Evolutionary conservation across 2,329 filamentous ascomycete species (phyloP), one percentile per base, ranked within the genome.

Genomic region (Fonsecaea pedrosoi): DNA sequence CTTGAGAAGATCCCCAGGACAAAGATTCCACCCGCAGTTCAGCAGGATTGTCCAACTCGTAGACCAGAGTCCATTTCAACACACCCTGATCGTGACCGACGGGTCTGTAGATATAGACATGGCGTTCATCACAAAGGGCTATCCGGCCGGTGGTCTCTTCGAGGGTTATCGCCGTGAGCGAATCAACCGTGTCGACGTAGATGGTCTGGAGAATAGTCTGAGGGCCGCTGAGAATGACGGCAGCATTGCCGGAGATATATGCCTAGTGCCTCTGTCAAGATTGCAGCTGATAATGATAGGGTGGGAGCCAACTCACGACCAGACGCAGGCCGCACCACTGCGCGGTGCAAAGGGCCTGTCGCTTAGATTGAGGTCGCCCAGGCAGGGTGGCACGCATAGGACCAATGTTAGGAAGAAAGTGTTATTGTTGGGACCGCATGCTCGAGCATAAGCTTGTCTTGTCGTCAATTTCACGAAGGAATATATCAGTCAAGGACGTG

Each of bases 181-280:
- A 83, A 15, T 82, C 68, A 50, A 84, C 82, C 71, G 92, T 87
- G 74, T 96, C 91, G 75, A 95, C 89, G 81, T 97, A 96, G 72
- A 96, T 90, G 3, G 94, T 97, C 78, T 99, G 95, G 38, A 97
- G 80, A 70, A 97, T 87, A 62, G 86, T 86, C 69, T 89, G 84
- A 60, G 91, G 86, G 59, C 88, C 90, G 75, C 87, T 86, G 72
- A 98, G 88, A 74, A 99, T 89, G 61, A 95, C 88, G 71, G 98
- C 87, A 69, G 92, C 92, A 79, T 90, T 91, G 74, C 94, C 94
- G 67, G 92, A 95, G 71, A 97, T 90, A 80, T 98, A 99, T 60
- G 88, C 87, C 92, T 96, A 74, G 35, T 54, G 53, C 63, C 58
- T 10, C 4, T 30, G 58, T 61, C 48, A 64, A 60, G 25, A 60